Evolutionary conservation across 2,329 filamentous ascomycete species (phyloP).

Genomic region (Monilinia polystroma): DNA sequence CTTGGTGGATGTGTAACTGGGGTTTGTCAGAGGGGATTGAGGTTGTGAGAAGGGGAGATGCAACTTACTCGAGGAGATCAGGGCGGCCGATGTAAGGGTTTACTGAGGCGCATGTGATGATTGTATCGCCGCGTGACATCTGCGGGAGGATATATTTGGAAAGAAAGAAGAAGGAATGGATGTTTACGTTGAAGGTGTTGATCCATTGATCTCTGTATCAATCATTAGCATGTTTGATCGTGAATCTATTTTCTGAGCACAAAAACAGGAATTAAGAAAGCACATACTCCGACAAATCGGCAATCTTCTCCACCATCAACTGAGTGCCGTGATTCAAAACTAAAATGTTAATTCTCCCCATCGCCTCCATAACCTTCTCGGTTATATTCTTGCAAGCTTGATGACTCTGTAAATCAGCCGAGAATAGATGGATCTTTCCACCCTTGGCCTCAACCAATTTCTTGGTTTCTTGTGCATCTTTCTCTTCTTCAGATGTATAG

Average conservation of each 20-base stretch:
- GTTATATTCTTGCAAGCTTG: conserved; percentile 70
- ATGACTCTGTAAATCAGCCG: conserved; percentile 62
- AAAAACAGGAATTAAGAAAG: background rate
- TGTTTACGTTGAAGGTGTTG: conserved; percentile 78
- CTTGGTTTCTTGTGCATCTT: conserved; percentile 74
- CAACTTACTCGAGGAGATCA: conserved; percentile 63
- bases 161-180: conserved; percentile 78
- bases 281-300: conserved; percentile 65
- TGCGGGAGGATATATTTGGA: conserved; percentile 74
- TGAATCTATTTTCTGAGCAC: too few relatives aligned
- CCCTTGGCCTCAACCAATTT: conserved; percentile 66
- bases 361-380: conserved; percentile 61
- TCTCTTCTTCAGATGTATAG: conserved; percentile 73
- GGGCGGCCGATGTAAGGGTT: conserved; percentile 80
- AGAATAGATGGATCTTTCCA: conserved; percentile 60
- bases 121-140: conserved; percentile 70
- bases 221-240: conserved; percentile 26
- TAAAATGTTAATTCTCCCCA: conserved; percentile 72
- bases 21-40: background rate
- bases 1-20: conserved; percentile 70
- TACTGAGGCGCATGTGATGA: conserved; percentile 84
- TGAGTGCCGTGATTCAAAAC: conserved; percentile 75
- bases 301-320: conserved; percentile 71
- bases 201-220: conserved; percentile 68
- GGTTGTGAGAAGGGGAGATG: background rate